phyloP scores from a whole-genome alignment of 2,329 filamentous ascomycete genomes.

The Penicillium frequentans region DNA sequence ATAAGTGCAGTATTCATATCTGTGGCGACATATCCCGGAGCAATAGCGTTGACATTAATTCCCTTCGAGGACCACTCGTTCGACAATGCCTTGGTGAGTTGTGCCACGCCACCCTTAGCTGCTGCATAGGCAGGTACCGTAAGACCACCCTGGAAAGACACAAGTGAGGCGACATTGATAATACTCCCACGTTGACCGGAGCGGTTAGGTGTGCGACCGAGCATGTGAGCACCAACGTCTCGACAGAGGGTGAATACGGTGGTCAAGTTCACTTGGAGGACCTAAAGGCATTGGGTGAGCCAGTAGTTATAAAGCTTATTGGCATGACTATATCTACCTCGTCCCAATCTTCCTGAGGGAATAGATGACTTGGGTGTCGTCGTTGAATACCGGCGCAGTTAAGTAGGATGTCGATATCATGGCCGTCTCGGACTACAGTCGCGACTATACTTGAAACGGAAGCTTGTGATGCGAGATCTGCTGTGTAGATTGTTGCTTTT shows the following conservation, averaged over 20 bases:
- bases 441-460: slow-evolving; percentile 32
- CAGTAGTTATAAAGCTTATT: not conserved
- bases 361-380: slow-evolving; percentile 68
- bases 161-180: slow-evolving; percentile 79
- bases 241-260: slow-evolving; percentile 64
- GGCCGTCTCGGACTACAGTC: slow-evolving; percentile 33
- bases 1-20: slow-evolving; percentile 88
- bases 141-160: slow-evolving; percentile 82
- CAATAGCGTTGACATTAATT: slow-evolving; percentile 83
- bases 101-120: slow-evolving; percentile 79
- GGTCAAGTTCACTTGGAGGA: slow-evolving; percentile 81
- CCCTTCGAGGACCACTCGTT: slow-evolving; percentile 85
- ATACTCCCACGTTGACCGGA: slow-evolving; percentile 45
- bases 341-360: slow-evolving; percentile 72
- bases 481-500: slow-evolving; percentile 35
- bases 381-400: slow-evolving; percentile 83
- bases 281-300: slow-evolving; percentile 35
- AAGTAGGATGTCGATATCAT: slow-evolving; percentile 70
- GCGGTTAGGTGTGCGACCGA: slow-evolving; percentile 13
- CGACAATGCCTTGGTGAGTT: slow-evolving; percentile 79
- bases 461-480: slow-evolving; percentile 34
- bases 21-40: slow-evolving; percentile 87
- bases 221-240: slow-evolving; percentile 24
- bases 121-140: slow-evolving; percentile 87
- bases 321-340: slow-evolving; percentile 42